Percentiles rank a stretch among this genome's conserved stretches.
Conservation (phyloP, 2,329 filamentous ascomycete genomes). For the Lasiodiplodia citricola region DNA sequence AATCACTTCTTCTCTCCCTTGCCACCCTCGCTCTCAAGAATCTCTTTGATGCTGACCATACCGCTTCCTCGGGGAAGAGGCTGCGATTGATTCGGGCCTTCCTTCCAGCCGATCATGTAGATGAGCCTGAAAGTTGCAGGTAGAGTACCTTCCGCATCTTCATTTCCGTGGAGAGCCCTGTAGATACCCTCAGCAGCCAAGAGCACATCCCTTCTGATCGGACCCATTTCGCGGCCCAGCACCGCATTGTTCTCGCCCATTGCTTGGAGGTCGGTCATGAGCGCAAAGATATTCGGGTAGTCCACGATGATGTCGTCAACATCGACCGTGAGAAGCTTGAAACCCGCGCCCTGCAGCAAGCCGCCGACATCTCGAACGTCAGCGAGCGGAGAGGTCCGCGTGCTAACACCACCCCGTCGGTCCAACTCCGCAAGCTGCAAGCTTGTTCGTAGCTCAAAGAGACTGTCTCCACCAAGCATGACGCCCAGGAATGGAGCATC, state of each 20-base stretch:
- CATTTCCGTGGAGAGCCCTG: slow-evolving; percentile 80
- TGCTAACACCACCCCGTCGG: slow-evolving; percentile 85
- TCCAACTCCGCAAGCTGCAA: slow-evolving; percentile 93
- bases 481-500: slow-evolving; percentile 92
- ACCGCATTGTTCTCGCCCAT: slow-evolving; percentile 97
- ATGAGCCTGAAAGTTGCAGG: slow-evolving; percentile 95
- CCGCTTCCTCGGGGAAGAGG: slow-evolving; percentile 85
- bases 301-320: slow-evolving; percentile 97
- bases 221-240: slow-evolving; percentile 78
- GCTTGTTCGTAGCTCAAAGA: slow-evolving; percentile 92
- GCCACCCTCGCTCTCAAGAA: slow-evolving; percentile 56
- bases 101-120: slow-evolving; percentile 99
- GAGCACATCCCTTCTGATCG: slow-evolving; percentile 79
- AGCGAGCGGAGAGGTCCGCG: slow-evolving; percentile 87
- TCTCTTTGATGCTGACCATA: slow-evolving; percentile 85
- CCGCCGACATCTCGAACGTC: slow-evolving; percentile 92
- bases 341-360: slow-evolving; percentile 82
- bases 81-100: slow-evolving; percentile 76
- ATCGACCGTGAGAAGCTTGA: slow-evolving; percentile 95
- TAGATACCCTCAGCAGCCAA: slow-evolving; percentile 91
- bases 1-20: slow-evolving; percentile 21
- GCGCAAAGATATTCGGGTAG: slow-evolving; percentile 84
- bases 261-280: slow-evolving; percentile 92
- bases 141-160: slow-evolving; percentile 55
- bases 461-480: slow-evolving; percentile 94